phyloP scores from a whole-genome alignment of 2,329 filamentous ascomycete species.

The Podosphaera fusca region DNA sequence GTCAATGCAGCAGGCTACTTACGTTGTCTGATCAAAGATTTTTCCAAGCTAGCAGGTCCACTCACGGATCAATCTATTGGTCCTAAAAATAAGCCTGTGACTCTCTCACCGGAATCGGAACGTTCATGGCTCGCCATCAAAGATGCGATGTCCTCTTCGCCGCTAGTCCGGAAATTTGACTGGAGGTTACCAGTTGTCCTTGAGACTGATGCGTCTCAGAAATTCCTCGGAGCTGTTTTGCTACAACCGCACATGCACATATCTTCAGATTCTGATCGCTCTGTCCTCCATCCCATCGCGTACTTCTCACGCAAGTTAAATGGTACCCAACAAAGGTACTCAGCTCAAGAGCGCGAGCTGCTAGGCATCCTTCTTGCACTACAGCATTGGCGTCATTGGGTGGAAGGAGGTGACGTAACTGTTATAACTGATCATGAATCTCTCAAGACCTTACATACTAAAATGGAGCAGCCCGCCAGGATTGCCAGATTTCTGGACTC shows the following conservation, averaged over 20 bases:
- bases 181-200: neutral
- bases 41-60: neutral
- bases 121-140: neutral
- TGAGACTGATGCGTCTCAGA: neutral
- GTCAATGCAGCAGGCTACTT: neutral
- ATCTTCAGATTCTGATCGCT: neutral
- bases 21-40: neutral
- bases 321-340: neutral
- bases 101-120: neutral
- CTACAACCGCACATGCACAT: neutral
- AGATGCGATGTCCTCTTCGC: neutral
- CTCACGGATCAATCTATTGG: neutral
- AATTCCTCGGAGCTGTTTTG: neutral
- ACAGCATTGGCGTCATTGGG: neutral
- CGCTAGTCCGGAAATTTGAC: neutral
- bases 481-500: too few species aligned
- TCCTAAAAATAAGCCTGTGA: neutral
- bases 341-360: neutral
- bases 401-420: neutral
- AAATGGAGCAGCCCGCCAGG: too few species aligned
- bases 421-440: too few species aligned
- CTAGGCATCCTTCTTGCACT: neutral
- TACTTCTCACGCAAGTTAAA: neutral
- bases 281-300: neutral
- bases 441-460: too few species aligned